These are phyloP conservation scores for Ceratobasidium sp. DNA, from an alignment of 1,284 basidiomycete genomes.

Conservation along the genomic window DNA sequence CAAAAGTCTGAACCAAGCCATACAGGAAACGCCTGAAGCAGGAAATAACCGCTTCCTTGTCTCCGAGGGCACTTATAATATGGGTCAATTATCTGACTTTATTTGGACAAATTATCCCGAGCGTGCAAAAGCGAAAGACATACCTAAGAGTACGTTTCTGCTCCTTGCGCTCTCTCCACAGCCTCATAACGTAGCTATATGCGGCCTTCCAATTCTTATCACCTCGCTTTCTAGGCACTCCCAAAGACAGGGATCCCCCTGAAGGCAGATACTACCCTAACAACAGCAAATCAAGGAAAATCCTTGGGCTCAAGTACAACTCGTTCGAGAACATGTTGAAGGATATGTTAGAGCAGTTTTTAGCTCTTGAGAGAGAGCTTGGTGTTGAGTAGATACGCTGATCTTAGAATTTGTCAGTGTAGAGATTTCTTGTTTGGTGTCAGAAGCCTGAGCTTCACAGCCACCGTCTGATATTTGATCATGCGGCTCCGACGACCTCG, in stretches of 20 bases:
- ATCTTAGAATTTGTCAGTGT: too few relatives aligned
- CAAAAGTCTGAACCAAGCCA: background rate
- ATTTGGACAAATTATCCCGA: conserved; percentile 47
- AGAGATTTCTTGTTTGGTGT: too few relatives aligned
- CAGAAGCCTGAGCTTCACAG: too few relatives aligned
- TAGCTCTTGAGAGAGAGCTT: conserved; percentile 38
- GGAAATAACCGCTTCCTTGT: conserved; percentile 44
- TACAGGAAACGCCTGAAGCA: conserved; percentile 37
- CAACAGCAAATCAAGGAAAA: conserved; percentile 44
- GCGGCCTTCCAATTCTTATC: too few relatives aligned
- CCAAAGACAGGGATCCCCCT: conserved; percentile 6
- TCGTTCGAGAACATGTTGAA: conserved; percentile 43
- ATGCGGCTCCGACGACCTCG: too few relatives aligned
- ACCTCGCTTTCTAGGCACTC: conserved; percentile 17
- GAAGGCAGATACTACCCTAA: background rate
- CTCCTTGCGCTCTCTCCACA: too few relatives aligned
- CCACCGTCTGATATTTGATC: too few relatives aligned
- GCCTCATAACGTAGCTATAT: background rate
- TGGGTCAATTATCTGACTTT: conserved; percentile 39
- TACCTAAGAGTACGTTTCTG: conserved; percentile 31
- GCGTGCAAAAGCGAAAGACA: conserved; percentile 33
- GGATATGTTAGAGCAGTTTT: conserved; percentile 43
- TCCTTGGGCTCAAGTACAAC: conserved; percentile 46
- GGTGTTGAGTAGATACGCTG: background rate
- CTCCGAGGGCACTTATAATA: conserved; percentile 42